Evolutionary conservation across 2,329 filamentous ascomycete genomes (phyloP).

Genomic region (Penicillium sclerotiorum): DNA sequence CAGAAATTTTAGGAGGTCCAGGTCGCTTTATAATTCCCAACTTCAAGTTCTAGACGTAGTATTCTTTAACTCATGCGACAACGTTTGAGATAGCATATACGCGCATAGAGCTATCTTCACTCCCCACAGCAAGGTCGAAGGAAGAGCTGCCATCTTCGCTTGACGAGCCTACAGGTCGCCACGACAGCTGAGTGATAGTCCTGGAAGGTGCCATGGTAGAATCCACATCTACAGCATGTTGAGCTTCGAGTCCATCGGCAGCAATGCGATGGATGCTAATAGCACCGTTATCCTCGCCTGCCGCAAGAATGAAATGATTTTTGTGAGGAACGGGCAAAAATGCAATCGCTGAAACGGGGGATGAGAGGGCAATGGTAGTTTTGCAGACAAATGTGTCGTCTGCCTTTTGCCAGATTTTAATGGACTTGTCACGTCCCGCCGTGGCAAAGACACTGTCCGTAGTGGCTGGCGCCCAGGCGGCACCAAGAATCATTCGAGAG

Average conservation of each 20-base stretch:
- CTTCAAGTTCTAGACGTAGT: not conserved
- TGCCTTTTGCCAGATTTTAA: slow-evolving; percentile 67
- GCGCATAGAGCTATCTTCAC: slow-evolving; percentile 48
- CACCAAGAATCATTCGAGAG: slow-evolving; percentile 87
- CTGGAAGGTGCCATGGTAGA: slow-evolving; percentile 60
- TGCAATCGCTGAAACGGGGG: slow-evolving; percentile 71
- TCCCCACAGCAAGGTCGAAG: slow-evolving; percentile 48
- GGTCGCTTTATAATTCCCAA: no score
- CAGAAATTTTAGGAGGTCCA: no score
- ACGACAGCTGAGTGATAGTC: slow-evolving; percentile 68
- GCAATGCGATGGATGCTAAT: slow-evolving; percentile 47
- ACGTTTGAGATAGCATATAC: slow-evolving; percentile 42
- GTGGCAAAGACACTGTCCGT: slow-evolving; percentile 70
- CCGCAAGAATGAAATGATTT: slow-evolving; percentile 43
- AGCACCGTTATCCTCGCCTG: slow-evolving; percentile 52
- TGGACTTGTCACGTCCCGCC: slow-evolving; percentile 83
- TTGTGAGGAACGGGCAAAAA: slow-evolving; percentile 52
- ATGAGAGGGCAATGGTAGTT: slow-evolving; percentile 56
- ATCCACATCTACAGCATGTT: slow-evolving; percentile 36
- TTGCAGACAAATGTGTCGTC: slow-evolving; percentile 55
- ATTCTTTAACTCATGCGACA: slow-evolving; percentile 10
- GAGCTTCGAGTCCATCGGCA: slow-evolving; percentile 32
- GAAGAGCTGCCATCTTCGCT: slow-evolving; percentile 14
- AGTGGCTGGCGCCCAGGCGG: slow-evolving; percentile 70
- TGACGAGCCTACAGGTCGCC: slow-evolving; percentile 56